phyloP scores from a whole-genome alignment of 2,329 filamentous ascomycete species.

The Plectosphaerella cucumerina region DNA sequence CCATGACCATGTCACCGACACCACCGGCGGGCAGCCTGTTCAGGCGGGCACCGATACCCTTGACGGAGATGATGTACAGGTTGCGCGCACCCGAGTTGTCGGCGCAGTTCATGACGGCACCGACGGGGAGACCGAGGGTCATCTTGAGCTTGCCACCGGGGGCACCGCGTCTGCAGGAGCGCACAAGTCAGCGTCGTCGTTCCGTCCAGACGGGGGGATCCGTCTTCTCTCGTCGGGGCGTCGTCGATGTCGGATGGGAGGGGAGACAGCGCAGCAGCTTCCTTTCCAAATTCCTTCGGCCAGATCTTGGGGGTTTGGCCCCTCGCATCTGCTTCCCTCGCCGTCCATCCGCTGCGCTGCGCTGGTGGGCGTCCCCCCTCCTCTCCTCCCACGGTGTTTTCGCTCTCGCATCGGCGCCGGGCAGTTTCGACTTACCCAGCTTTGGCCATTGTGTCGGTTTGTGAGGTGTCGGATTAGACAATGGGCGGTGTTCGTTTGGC shows the following conservation, averaged over 20 bases:
- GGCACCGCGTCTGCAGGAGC: slow-evolving; percentile 71
- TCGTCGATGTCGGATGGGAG: background rate
- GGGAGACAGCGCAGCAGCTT: slow-evolving; percentile 1
- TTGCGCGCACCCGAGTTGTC: slow-evolving; percentile 99
- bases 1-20: slow-evolving; percentile 99
- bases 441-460: slow-evolving; percentile 59
- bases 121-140: slow-evolving; percentile 99
- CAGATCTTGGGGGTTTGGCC: no score
- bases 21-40: slow-evolving; percentile 96
- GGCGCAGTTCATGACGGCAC: slow-evolving; percentile 99
- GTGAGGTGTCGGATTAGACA: slow-evolving; percentile 17
- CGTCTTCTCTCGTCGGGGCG: slow-evolving; percentile 3
- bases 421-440: slow-evolving; percentile 48
- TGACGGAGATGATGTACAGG: slow-evolving; percentile 99
- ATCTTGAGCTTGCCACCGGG: slow-evolving; percentile 99
- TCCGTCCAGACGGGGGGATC: background rate
- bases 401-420: background rate
- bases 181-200: slow-evolving; percentile 26
- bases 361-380: background rate
- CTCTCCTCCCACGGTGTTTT: slow-evolving; percentile 7
- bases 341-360: no score
- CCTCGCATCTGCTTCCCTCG: background rate
- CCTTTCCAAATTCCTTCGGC: background rate
- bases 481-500: slow-evolving; percentile 12
- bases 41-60: slow-evolving; percentile 94